phyloP scores from a whole-genome alignment of 306 rosid genomes.

The Acmispon strigosus region DNA sequence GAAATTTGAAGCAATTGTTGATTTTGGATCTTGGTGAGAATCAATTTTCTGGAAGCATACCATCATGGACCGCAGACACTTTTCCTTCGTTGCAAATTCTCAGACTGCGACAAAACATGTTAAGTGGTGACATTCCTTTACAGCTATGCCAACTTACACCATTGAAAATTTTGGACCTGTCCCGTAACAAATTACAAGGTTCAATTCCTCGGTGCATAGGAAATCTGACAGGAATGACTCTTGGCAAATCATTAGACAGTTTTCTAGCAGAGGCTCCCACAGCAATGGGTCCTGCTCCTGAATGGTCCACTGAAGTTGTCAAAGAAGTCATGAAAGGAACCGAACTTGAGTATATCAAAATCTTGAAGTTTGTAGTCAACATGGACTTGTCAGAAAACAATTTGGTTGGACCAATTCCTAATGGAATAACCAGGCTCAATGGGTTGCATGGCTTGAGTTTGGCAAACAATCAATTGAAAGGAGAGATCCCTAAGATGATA shows the following conservation, averaged over 20 bases:
- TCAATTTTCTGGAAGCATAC: constrained; percentile 14
- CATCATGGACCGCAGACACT: neutral
- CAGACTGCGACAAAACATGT: neutral
- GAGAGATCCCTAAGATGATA: constrained; percentile 2
- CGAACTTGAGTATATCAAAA: constrained; percentile 1
- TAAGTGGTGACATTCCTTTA: constrained; percentile 2
- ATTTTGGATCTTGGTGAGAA: constrained; percentile 21
- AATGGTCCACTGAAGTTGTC: neutral
- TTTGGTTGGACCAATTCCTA: constrained; percentile 8
- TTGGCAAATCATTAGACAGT: neutral
- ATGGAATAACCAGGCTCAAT: neutral
- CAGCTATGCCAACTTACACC: constrained; percentile 1
- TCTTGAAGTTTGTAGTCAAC: neutral
- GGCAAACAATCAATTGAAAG: constrained; percentile 7
- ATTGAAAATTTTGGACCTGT: constrained; percentile 12
- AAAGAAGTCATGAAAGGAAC: constrained; percentile 3
- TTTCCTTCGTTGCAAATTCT: neutral
- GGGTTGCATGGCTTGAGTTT: neutral
- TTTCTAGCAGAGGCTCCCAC: no score
- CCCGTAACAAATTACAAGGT: neutral
- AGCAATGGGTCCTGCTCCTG: no score
- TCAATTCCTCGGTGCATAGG: constrained; percentile 17
- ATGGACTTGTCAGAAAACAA: constrained; percentile 17
- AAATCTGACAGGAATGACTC: neutral
- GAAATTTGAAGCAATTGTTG: neutral